Conservation (phyloP, 164 flowering plant species). For the Sextonia rubra region DNA sequence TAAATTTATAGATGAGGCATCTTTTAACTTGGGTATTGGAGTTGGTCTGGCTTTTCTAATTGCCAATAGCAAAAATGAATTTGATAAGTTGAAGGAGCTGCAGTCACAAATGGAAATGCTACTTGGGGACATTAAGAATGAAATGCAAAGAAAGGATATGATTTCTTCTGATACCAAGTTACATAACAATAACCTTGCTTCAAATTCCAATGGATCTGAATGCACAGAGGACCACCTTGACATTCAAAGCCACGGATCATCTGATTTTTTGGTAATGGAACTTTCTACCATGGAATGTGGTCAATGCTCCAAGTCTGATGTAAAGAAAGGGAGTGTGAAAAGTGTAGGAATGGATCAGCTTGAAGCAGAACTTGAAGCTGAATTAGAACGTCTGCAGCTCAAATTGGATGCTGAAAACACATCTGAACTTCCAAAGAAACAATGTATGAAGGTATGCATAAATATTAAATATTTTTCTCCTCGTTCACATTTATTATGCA, state of each 20-base stretch:
- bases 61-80: conserved; percentile 46
- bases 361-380: conserved; percentile 63
- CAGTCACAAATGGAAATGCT: conserved; percentile 43
- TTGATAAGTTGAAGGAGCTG: conserved; percentile 44
- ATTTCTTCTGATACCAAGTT: conserved; percentile 10
- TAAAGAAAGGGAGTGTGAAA: conserved; percentile 10
- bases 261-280: conserved; percentile 7
- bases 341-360: conserved; percentile 35
- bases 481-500: background rate
- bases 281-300: conserved; percentile 1
- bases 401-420: conserved; percentile 31
- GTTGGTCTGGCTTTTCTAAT: conserved; percentile 45
- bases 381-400: conserved; percentile 51
- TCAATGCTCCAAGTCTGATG: conserved; percentile 4
- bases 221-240: conserved; percentile 14
- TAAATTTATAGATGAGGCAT: conserved; percentile 19
- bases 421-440: conserved; percentile 11
- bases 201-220: conserved; percentile 16
- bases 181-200: conserved; percentile 16
- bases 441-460: conserved; percentile 29
- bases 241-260: conserved; percentile 7
- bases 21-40: conserved; percentile 51
- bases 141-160: conserved; percentile 23
- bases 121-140: conserved; percentile 36
- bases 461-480: too few species aligned